Percentiles rank a stretch among this genome's conserved stretches.
These are phyloP conservation scores for Aegilops umbellulata DNA, from an alignment of 176 grass and related monocot species.

Conservation along the genomic window DNA sequence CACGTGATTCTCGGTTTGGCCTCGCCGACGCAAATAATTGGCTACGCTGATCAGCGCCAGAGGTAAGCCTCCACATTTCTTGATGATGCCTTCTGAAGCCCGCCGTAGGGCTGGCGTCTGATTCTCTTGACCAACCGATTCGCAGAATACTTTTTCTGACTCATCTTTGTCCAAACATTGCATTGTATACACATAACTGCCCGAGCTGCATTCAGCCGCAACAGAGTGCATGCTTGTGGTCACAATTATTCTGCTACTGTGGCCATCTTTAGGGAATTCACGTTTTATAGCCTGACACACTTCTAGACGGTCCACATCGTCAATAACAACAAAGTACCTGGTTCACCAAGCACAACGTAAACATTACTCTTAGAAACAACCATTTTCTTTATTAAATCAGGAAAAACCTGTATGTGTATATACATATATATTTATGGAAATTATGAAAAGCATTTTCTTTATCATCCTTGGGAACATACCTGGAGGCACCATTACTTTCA, in stretches of 20 bases:
- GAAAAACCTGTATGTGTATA: no score
- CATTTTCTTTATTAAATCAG: no score
- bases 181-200: slow-evolving; percentile 25
- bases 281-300: background rate
- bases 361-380: no score
- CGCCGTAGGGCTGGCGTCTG: background rate
- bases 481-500: no score
- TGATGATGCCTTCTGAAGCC: slow-evolving; percentile 8
- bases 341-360: background rate
- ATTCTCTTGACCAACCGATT: background rate
- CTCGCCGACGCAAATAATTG: background rate
- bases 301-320: background rate
- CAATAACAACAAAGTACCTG: slow-evolving; percentile 31
- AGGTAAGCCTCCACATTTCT: slow-evolving; percentile 20
- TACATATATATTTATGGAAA: no score
- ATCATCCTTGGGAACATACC: no score
- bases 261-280: background rate
- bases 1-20: background rate
- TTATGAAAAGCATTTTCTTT: no score
- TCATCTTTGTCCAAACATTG: background rate
- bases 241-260: slow-evolving; percentile 19
- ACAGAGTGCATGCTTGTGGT: slow-evolving; percentile 11
- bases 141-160: slow-evolving; percentile 4
- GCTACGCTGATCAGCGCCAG: slow-evolving; percentile 16
- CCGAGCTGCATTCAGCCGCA: background rate